Conservation (phyloP, 1,139 yeast species). For the Arxiozyma heterogenica region DNA sequence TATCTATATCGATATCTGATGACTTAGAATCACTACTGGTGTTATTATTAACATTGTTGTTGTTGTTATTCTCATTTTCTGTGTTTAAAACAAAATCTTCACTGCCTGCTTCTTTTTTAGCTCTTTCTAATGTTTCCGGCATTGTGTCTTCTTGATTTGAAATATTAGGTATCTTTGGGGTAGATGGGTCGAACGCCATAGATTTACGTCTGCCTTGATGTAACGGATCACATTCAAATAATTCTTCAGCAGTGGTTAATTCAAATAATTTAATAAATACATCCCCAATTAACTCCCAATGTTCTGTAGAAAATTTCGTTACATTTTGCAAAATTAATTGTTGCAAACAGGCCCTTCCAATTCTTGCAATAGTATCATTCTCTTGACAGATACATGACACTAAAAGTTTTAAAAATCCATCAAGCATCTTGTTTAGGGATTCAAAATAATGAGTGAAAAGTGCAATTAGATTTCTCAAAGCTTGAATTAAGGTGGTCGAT, state of each 20-base stretch:
- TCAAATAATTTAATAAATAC: slow-evolving; percentile 64
- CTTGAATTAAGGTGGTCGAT: slow-evolving; percentile 92
- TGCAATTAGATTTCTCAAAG: slow-evolving; percentile 78
- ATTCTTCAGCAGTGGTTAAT: slow-evolving; percentile 76
- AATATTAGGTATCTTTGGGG: neutral
- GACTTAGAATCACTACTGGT: slow-evolving; percentile 7
- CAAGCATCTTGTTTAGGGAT: slow-evolving; percentile 60
- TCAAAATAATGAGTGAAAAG: slow-evolving; percentile 75
- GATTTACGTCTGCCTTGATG: slow-evolving; percentile 29
- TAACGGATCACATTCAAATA: slow-evolving; percentile 64
- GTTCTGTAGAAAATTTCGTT: slow-evolving; percentile 47
- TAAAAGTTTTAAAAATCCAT: slow-evolving; percentile 66
- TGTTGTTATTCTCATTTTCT: neutral
- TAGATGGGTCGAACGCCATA: neutral
- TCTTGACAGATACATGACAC: slow-evolving; percentile 91
- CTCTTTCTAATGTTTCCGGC: slow-evolving; percentile 28
- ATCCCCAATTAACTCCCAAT: slow-evolving; percentile 67
- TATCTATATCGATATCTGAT: neutral
- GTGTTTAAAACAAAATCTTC: slow-evolving; percentile 25
- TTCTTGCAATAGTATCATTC: slow-evolving; percentile 90
- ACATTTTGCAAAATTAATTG: slow-evolving; percentile 70
- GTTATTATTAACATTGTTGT: slow-evolving; percentile 8
- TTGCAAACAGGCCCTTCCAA: slow-evolving; percentile 83
- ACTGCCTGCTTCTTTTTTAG: slow-evolving; percentile 27
- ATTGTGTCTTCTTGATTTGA: slow-evolving; percentile 6